Conservation (phyloP, 1,284 basidiomycete species). For the Termitomyces sp. region DNA sequence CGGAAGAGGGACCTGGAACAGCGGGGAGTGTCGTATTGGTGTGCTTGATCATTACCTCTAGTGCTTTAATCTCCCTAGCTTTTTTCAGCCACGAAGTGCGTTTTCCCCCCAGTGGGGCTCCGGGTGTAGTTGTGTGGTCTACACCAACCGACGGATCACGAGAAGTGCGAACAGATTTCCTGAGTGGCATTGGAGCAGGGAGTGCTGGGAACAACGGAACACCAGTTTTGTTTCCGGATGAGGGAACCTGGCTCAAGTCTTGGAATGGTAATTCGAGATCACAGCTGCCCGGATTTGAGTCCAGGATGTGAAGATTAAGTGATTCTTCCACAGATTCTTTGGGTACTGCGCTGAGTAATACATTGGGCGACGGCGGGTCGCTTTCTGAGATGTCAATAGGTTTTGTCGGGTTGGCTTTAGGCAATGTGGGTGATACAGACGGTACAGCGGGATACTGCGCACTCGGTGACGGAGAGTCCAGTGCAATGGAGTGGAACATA, state of each 20-base stretch:
- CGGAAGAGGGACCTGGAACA: slow-evolving; percentile 4
- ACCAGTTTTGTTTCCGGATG: slow-evolving; percentile 20
- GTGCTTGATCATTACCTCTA: slow-evolving; percentile 49
- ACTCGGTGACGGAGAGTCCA: slow-evolving; percentile 25
- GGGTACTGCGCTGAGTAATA: background rate
- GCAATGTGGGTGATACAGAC: background rate
- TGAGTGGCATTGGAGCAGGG: slow-evolving; percentile 61
- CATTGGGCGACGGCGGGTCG: background rate
- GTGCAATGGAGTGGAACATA: slow-evolving; percentile 34
- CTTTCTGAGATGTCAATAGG: background rate
- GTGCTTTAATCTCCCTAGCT: slow-evolving; percentile 67
- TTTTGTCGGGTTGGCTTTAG: background rate
- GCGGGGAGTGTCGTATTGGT: slow-evolving; percentile 21
- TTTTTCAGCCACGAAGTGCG: slow-evolving; percentile 76
- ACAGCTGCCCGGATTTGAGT: background rate
- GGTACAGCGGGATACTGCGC: background rate
- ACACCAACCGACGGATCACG: slow-evolving; percentile 40
- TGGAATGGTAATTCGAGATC: slow-evolving; percentile 26
- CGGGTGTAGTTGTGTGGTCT: slow-evolving; percentile 33
- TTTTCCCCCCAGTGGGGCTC: slow-evolving; percentile 44
- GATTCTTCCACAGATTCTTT: background rate
- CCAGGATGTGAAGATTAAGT: background rate
- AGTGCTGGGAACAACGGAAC: slow-evolving; percentile 45
- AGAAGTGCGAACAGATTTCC: slow-evolving; percentile 54
- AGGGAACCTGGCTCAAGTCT: slow-evolving; percentile 13